Conservation (phyloP, 2,329 filamentous ascomycete genomes). For the Ophiostoma fasciatum region DNA sequence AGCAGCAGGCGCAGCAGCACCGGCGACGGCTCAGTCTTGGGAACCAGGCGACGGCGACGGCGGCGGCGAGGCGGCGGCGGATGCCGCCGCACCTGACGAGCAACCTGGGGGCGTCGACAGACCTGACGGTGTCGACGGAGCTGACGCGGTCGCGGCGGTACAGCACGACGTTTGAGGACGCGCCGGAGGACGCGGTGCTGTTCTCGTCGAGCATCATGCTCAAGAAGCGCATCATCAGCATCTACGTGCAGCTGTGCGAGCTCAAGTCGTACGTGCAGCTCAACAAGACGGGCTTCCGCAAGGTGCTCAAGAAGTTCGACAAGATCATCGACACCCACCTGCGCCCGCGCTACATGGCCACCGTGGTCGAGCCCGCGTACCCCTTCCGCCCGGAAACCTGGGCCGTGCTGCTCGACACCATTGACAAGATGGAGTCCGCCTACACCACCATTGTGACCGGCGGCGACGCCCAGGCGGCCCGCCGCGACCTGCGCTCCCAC, state of each 20-base stretch:
- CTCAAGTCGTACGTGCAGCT: slow-evolving; percentile 92
- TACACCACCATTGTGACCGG: slow-evolving; percentile 74
- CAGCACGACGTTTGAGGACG: slow-evolving; percentile 60
- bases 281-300: slow-evolving; percentile 91
- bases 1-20: slow-evolving; percentile 9
- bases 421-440: slow-evolving; percentile 58
- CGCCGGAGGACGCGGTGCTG: slow-evolving; percentile 56
- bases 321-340: slow-evolving; percentile 81
- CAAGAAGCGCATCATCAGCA: slow-evolving; percentile 76
- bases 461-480: slow-evolving; percentile 62
- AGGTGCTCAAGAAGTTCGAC: slow-evolving; percentile 96
- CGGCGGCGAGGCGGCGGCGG: no score
- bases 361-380: slow-evolving; percentile 61
- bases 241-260: slow-evolving; percentile 88
- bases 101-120: slow-evolving; percentile 27
- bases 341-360: slow-evolving; percentile 60
- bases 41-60: not conserved
- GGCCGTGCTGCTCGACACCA: slow-evolving; percentile 53
- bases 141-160: slow-evolving; percentile 43
- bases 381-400: slow-evolving; percentile 67
- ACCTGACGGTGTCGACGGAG: slow-evolving; percentile 49
- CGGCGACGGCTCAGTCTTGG: slow-evolving; percentile 25
- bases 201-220: slow-evolving; percentile 63
- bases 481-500: slow-evolving; percentile 76
- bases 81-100: slow-evolving; percentile 4